Base-by-base conservation (phyloP, 1,284 basidiomycete species). In the Cutaneotrichosporon mucoides region DNA sequence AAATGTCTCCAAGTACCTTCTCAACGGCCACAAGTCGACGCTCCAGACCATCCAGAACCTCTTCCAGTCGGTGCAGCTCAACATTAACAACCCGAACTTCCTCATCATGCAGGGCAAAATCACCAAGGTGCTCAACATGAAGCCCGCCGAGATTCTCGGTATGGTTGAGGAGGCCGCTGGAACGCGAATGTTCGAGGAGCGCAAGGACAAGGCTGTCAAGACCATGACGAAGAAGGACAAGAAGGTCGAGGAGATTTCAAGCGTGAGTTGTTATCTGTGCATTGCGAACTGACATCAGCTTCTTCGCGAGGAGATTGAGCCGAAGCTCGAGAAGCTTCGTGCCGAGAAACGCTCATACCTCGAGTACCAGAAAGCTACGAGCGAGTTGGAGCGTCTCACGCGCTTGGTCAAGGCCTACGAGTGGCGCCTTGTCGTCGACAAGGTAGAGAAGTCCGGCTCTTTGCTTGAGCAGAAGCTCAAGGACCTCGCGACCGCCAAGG, bases 21-120 rank as follows among this genome's bases (percentile, higher is more conserved):
- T 99, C 58, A 99, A 98, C 71, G 96, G 96, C 0, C 96, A 98
- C 81, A 96, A 95, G 73, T 84, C 92, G 3, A 88, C 88, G 6
- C 92, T 97, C 66, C 86, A 92, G 63, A 83, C 83, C 0, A 86
- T 99, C 2, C 95, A 97, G 71, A 91, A 88, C 52, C 83, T 99
- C 43, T 99, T 99, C 73, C 96, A 99, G 76, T 89, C 90, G 42
- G 93, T 99, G 0, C 94, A 98, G 78, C 86, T 99, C 69, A 99
- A 99, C 78, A 99, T 99, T 84, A 99, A 99, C 81, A 99, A 98
- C 77, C 96, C 96, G 48, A 99, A 99, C 76, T 99, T 99, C 80
- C 84, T 99, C 63, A 99, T 99, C 78, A 99, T 99, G 94, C 96
- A 99, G 79, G 96, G 96, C 49, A 86, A 88, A 50, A 94, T 94